Evolutionary conservation across 2,329 filamentous ascomycete genomes (phyloP).

Genomic region (Truncatella angustata): DNA sequence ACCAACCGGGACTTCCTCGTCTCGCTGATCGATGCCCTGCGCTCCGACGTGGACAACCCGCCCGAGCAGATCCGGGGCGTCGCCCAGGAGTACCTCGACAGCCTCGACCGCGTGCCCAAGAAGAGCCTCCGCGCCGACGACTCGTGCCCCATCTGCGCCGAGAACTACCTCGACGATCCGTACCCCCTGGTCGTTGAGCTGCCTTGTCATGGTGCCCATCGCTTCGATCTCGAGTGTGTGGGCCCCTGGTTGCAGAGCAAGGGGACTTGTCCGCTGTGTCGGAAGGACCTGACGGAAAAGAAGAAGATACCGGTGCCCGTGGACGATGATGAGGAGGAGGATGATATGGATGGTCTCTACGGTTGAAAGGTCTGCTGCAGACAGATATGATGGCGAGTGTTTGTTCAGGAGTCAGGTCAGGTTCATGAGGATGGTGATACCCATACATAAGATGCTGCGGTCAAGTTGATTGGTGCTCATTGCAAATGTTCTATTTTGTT

Average conservation of each 20-base stretch:
- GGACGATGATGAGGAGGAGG: conserved; percentile 53
- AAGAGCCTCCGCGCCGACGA: conserved; percentile 53
- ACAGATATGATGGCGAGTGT: background rate
- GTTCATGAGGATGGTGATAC: conserved; percentile 15
- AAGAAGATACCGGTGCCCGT: conserved; percentile 39
- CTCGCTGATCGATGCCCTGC: conserved; percentile 45
- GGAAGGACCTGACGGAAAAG: conserved; percentile 59
- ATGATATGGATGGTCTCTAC: conserved; percentile 51
- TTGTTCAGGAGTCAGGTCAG: background rate
- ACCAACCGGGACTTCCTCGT: conserved; percentile 51
- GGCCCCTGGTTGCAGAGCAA: conserved; percentile 64
- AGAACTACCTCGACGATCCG: conserved; percentile 58
- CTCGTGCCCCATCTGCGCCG: conserved; percentile 62
- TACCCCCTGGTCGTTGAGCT: conserved; percentile 64
- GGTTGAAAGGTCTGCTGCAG: conserved; percentile 25
- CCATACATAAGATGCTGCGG: background rate
- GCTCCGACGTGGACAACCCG: conserved; percentile 50
- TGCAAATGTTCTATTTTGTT: no score
- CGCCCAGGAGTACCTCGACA: conserved; percentile 57
- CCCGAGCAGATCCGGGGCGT: conserved; percentile 54
- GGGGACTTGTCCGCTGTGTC: conserved; percentile 63
- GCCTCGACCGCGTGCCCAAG: conserved; percentile 55
- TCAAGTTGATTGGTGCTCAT: background rate
- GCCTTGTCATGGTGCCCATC: conserved; percentile 54
- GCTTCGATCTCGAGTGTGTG: conserved; percentile 67